Evolutionary conservation across 202 grass and related monocot species (phyloP).

Genomic region (Cymbopogon flexuosus): DNA sequence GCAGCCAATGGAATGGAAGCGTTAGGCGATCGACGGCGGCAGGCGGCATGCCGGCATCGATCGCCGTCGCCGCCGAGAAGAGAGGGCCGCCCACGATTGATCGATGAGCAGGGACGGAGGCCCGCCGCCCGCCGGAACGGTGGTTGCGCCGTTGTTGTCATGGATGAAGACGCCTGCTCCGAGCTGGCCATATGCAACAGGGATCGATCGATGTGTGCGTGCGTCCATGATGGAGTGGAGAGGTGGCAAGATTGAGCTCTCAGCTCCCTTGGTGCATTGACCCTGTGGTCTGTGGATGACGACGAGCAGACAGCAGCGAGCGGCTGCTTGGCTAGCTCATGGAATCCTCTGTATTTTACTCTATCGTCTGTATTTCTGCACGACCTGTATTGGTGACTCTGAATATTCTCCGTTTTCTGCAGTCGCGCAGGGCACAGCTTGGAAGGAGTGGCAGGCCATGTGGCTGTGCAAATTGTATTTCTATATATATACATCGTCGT

Average conservation of each 20-base stretch:
- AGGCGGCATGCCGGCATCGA: background rate
- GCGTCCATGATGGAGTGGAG: background rate
- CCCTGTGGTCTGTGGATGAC: background rate
- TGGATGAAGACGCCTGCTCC: background rate
- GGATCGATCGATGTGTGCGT: background rate
- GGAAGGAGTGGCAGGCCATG: background rate
- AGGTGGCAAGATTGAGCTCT: background rate
- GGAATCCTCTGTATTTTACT: conserved; percentile 5
- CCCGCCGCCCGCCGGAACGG: background rate
- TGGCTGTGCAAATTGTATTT: background rate
- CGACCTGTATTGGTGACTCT: background rate
- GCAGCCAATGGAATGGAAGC: background rate
- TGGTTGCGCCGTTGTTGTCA: conserved; percentile 46
- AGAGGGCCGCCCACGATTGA: background rate
- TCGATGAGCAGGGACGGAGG: background rate
- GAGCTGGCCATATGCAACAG: conserved; percentile 38
- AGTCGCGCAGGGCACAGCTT: background rate
- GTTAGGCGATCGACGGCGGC: too few species aligned
- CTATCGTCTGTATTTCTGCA: background rate
- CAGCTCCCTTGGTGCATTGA: background rate
- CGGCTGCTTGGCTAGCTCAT: background rate
- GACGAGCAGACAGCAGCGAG: background rate
- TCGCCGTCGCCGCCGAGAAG: background rate
- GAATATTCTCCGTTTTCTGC: background rate
- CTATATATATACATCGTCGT: background rate